Conservation (phyloP, 805 yeast genomes). For the Saturnispora saitoi region DNA sequence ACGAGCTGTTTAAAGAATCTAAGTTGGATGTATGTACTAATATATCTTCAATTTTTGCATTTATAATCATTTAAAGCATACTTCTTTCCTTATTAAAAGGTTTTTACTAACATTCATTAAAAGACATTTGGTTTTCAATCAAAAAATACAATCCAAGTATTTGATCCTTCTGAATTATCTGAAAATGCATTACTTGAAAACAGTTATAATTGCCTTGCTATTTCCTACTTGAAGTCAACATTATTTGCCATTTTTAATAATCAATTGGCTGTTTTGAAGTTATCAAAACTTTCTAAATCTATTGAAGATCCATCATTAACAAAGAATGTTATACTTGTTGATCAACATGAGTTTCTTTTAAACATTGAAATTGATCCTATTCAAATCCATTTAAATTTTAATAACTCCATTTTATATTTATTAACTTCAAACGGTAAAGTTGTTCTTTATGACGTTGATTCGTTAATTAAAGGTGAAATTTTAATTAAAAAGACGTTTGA, state of each 20-base stretch:
- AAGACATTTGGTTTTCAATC: constrained; percentile 27
- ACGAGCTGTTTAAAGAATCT: constrained; percentile 10
- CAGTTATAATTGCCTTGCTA: constrained; percentile 15
- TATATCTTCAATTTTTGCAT: neutral
- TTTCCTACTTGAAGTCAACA: constrained; percentile 15
- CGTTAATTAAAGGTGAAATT: constrained; percentile 7
- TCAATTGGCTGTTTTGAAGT: constrained; percentile 16
- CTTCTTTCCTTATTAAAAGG: too few species aligned
- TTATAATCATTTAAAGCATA: too few species aligned
- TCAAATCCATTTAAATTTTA: constrained; percentile 19
- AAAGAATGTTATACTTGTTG: constrained; percentile 8
- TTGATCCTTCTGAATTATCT: constrained; percentile 7
- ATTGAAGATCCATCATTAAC: constrained; percentile 12
- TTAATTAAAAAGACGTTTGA: constrained; percentile 2
- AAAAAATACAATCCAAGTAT: constrained; percentile 21
- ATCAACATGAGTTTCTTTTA: neutral
- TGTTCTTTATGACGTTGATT: neutral
- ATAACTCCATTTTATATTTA: constrained; percentile 16
- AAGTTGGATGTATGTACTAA: constrained; percentile 20
- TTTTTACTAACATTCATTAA: constrained; percentile 8
- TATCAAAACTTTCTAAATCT: constrained; percentile 13
- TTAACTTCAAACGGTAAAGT: constrained; percentile 11
- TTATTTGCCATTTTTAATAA: constrained; percentile 19
- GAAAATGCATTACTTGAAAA: neutral
- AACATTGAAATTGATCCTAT: constrained; percentile 6